Evolutionary conservation across 2,329 filamentous ascomycete genomes (phyloP), one percentile per base, ranked within the genome.

Genomic region (Trichoderma hamatum): DNA sequence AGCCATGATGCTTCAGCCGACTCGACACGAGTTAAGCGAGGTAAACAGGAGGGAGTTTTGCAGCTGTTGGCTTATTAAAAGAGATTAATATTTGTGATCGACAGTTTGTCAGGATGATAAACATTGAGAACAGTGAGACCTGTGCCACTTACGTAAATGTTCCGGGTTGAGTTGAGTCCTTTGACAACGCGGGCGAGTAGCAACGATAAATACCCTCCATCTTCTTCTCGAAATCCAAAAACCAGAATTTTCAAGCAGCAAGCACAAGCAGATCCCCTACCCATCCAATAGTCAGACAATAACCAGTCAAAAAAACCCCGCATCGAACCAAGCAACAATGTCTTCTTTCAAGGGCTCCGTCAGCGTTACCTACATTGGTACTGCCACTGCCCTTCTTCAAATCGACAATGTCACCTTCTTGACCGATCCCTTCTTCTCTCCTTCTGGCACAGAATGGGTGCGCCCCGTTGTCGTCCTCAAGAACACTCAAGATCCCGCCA

Each of bases 351-450:
- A 68, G 39, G 70, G 62, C 36, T 67, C 66, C 30, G 46, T 82
- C 32, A 78, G 66, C 5, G 76, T 85, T 60, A 84, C 82, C 30
- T 79, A 83, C 69, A 81, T 86, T 62, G 81, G 80, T 16, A 85
- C 83, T 1, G 83, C 84, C 3, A 84, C 83, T 0, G 82, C 83
- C n/a, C 80, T 85, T 59, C 69, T 85, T 13, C 74, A 82, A 2
- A 78, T 84, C 51, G 74, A 81, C 51, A 79, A 78, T 19, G 69
- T 82, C 67, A 82, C 76, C 11, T 75, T 84, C 46, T 72, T 85
- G 6, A 84, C 82, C 0, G 82, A 85, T 55, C 82, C 83, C 0
- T 80, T 83, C 71, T 84, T 85, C 72, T 81, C 80, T 0, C 79
- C 78, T 0, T 79, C 78, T 6, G 79, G 78, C 3, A 77, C 79